Base-by-base conservation (phyloP, 1,139 yeast species). In the Candida labiduridarum region DNA sequence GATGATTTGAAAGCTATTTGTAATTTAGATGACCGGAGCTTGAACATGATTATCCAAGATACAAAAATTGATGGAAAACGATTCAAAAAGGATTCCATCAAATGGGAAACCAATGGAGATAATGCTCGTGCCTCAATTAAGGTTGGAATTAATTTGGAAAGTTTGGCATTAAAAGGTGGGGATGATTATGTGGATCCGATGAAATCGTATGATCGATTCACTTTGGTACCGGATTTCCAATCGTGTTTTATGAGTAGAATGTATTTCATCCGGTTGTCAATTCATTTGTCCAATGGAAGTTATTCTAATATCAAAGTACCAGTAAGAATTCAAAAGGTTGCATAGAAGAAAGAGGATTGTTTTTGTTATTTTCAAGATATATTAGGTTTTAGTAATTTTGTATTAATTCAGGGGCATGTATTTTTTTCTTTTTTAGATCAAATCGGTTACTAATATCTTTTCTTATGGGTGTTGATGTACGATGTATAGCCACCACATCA, bases 161-260 rank as follows among this genome's bases (percentile, higher is more conserved):
- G 45, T 14, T 48, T 54, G 34, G 15, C 38, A 2, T 27, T 54
- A 30, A 59, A 56, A 45, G 54, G 59, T 48, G 36, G 49, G 41
- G 12, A 19, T 41, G 5, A 39, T 44, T 10, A 18, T 30, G 9
- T 41, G 35, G 7, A 16, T 5, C 2, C 19, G 11, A 14, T 14
- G 5, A 52, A 48, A 12, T 52, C 58, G 1, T 57, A 50, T 44
- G 59, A 62, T 41, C 38, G 48, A 2, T 64, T 69, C 49, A 66
- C 68, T 31, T 62, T 75, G 27, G 69, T 72, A 2, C 79, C 80
- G 1, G 69, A 67, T 47, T 75, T 75, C 59, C 79, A 75, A 56
- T 59, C 65, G 10, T 75, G 79, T 52, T 60, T 65, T 47, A 50
- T 73, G 55, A 62, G 69, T 1, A 57, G 80, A 46, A 48, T 73